phyloP scores from a whole-genome alignment of 179 eudicot genomes.

The Nepenthes alata region DNA sequence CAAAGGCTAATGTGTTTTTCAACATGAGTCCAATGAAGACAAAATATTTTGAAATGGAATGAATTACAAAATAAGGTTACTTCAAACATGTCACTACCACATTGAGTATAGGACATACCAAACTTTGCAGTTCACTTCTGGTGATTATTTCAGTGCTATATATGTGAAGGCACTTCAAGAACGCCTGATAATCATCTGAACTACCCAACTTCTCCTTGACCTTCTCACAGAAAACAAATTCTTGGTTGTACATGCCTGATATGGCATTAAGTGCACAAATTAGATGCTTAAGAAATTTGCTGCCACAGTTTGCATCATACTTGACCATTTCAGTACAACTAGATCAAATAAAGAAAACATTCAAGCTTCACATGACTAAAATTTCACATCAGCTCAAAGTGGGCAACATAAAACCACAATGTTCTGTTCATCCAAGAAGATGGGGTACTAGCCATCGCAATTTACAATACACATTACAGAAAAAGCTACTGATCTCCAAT shows the following conservation, averaged over 20 bases:
- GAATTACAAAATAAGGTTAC: neutral
- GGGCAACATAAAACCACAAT: too few relatives aligned
- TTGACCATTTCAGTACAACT: too few relatives aligned
- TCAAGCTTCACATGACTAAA: too few relatives aligned
- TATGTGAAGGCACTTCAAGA: constrained; percentile 85
- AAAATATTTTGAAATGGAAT: neutral
- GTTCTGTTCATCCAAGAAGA: too few relatives aligned
- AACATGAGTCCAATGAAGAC: neutral
- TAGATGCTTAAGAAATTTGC: neutral
- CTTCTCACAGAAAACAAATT: constrained; percentile 70
- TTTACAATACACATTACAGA: too few relatives aligned
- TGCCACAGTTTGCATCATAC: too few relatives aligned
- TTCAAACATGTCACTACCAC: neutral
- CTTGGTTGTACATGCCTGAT: constrained; percentile 61
- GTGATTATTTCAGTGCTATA: constrained; percentile 87
- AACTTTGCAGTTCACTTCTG: constrained; percentile 59
- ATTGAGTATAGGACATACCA: constrained; percentile 38
- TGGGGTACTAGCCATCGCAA: too few relatives aligned
- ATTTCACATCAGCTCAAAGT: too few relatives aligned
- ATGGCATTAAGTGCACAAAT: neutral
- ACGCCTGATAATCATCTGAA: constrained; percentile 77
- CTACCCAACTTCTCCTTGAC: constrained; percentile 69
- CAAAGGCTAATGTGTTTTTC: too few relatives aligned
- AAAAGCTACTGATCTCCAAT: too few relatives aligned
- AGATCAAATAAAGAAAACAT: too few relatives aligned